Base-by-base conservation (phyloP, 352 stramenopile species). In the Globisporangium cystogenes region DNA sequence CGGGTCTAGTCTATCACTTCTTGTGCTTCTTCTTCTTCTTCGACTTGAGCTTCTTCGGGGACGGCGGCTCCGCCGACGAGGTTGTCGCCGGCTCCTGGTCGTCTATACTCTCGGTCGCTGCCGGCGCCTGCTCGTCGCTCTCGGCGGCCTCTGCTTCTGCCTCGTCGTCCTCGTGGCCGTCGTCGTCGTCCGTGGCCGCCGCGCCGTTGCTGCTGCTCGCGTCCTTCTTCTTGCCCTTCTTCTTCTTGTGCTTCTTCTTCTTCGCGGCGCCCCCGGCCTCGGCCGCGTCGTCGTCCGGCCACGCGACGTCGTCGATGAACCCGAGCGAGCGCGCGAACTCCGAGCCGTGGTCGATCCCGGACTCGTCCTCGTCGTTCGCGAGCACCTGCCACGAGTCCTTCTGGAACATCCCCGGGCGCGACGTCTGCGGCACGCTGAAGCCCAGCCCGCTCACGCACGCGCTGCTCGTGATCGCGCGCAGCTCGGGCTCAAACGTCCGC, bases 271-370 rank as follows among this genome's bases (percentile, higher is more conserved):
- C 60, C 21, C 85, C 52, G 21, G 48, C n/a, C 26, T n/a, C 11
- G 4, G 31, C 8, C 10, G 11, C 50, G 57, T 83, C 67, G 16
- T 90, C 74, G 26, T 90, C 80, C 1, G 83, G 82, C 80, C 82
- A 95, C 44, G 83, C 80, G 3, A 93, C 78, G 60, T 95, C 82
- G 47, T 95, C 84, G 21, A 92, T 63, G 51, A 94, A 94, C 31
- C 83, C 83, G 16, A 94, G 59, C 53, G 78, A 86, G 27, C 76
- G 72, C 2, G 83, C 83, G 65, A 82, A 94, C 45, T 92, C 82
- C 0, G 83, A 94, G 39, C 83, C 82, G 53, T 90, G 81, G 42
- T 93, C 83, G 42, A 93, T 93, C 36, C 81, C 80, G 27, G 68
- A 48, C 21, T 71, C 60, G 40, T 74, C 65, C 50, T 89, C 74